Evolutionary conservation across 805 yeast genomes (phyloP).

Genomic region (Candida wancherniae): DNA sequence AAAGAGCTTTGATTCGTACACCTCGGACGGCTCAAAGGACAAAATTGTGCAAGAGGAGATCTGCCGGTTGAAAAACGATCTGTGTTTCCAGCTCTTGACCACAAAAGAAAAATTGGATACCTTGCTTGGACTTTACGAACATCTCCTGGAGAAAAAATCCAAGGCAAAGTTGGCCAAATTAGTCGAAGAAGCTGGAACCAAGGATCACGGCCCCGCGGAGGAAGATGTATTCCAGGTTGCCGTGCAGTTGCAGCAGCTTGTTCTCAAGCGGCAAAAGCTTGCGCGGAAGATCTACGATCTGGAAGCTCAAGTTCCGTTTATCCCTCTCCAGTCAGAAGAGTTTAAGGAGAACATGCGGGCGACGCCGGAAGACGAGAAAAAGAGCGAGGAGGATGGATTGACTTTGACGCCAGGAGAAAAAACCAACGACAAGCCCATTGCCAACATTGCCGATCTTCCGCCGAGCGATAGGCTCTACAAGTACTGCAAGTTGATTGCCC

Average conservation of each 20-base stretch:
- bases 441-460: constrained; percentile 17
- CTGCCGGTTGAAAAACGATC: constrained; percentile 34
- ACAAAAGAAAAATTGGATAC: constrained; percentile 26
- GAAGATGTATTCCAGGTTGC: constrained; percentile 18
- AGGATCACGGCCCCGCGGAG: constrained; percentile 2
- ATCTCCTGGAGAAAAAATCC: constrained; percentile 13
- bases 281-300: constrained; percentile 15
- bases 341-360: constrained; percentile 20
- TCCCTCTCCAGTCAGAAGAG: constrained; percentile 13
- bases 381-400: neutral
- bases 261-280: constrained; percentile 19
- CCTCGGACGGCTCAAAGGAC: constrained; percentile 26
- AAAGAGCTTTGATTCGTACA: constrained; percentile 2
- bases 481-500: constrained; percentile 37
- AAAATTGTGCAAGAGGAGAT: constrained; percentile 39
- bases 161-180: constrained; percentile 3
- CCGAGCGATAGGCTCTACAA: constrained; percentile 32
- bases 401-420: neutral
- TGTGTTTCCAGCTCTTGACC: constrained; percentile 31
- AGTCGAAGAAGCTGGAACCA: neutral
- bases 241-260: constrained; percentile 24
- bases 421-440: neutral
- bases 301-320: constrained; percentile 21
- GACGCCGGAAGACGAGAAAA: no score
- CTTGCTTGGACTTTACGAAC: constrained; percentile 8